Percentiles rank a stretch among this genome's conserved stretches.
phyloP scores from a whole-genome alignment of 768 basidiomycete genomes.

The Rhodocollybia butyracea region DNA sequence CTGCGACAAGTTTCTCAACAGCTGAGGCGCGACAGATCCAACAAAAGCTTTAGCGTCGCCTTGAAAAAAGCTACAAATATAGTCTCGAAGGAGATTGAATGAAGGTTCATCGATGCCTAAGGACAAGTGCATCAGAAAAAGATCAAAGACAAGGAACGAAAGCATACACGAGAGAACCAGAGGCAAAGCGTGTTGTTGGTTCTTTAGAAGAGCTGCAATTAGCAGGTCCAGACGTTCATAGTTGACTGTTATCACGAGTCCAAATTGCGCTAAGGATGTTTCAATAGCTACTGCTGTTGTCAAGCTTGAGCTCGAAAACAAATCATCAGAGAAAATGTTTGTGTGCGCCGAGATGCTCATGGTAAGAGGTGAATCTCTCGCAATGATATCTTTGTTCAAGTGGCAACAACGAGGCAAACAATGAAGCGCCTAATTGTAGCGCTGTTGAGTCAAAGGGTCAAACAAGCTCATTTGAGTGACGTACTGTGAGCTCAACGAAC shows the following conservation, averaged over 20 bases:
- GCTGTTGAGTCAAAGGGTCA: too few species aligned
- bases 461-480: too few species aligned
- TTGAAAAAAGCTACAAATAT: not conserved
- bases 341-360: not conserved
- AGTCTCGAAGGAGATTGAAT: not conserved
- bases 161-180: not conserved
- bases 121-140: not conserved
- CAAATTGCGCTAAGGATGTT: not conserved
- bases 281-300: not conserved
- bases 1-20: not conserved
- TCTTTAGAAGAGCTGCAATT: not conserved
- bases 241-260: not conserved
- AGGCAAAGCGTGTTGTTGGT: not conserved
- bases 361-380: not conserved
- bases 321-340: not conserved
- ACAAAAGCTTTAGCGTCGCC: not conserved
- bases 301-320: conserved; percentile 1
- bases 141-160: not conserved
- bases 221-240: not conserved
- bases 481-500: too few species aligned
- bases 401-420: too few species aligned
- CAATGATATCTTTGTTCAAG: too few species aligned
- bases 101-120: not conserved
- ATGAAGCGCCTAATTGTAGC: too few species aligned
- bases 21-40: not conserved